A percentile compares a stretch with the other conserved stretches of the same genome.
Evolutionary conservation across 257 asterid species (phyloP).

Genomic region (Thymus quinquecostatus): DNA sequence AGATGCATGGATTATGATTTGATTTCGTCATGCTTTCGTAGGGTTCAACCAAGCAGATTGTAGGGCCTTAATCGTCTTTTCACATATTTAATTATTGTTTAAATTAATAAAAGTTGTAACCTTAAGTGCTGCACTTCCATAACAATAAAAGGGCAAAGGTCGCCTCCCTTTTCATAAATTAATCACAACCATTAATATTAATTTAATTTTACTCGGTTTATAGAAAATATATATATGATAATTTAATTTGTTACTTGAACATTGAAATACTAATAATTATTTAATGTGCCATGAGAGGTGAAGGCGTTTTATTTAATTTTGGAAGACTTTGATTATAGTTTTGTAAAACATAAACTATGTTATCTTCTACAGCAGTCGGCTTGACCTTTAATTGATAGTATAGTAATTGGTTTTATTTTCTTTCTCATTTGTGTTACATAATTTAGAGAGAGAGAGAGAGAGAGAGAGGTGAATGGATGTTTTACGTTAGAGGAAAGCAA

Average conservation of each 20-base stretch:
- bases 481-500: conserved; percentile 56
- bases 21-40: conserved; percentile 84
- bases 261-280: too few species aligned
- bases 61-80: conserved; percentile 43
- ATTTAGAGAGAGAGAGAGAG: conserved; percentile 17
- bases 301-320: not conserved
- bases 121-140: conserved; percentile 62
- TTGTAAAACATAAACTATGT: not conserved
- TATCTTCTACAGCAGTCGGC: not conserved
- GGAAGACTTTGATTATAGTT: not conserved
- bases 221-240: too few species aligned
- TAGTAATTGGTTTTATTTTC: not conserved
- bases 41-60: conserved; percentile 44
- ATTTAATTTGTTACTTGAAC: too few species aligned
- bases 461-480: conserved; percentile 15
- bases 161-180: not conserved
- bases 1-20: conserved; percentile 40
- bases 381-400: not conserved
- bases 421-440: not conserved
- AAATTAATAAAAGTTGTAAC: too few species aligned
- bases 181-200: too few species aligned
- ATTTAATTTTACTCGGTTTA: too few species aligned
- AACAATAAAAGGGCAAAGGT: conserved; percentile 33
- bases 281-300: not conserved
- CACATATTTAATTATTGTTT: not conserved